Base-by-base conservation (phyloP, 495 filamentous ascomycete species). In the Cetradonia linearis region DNA sequence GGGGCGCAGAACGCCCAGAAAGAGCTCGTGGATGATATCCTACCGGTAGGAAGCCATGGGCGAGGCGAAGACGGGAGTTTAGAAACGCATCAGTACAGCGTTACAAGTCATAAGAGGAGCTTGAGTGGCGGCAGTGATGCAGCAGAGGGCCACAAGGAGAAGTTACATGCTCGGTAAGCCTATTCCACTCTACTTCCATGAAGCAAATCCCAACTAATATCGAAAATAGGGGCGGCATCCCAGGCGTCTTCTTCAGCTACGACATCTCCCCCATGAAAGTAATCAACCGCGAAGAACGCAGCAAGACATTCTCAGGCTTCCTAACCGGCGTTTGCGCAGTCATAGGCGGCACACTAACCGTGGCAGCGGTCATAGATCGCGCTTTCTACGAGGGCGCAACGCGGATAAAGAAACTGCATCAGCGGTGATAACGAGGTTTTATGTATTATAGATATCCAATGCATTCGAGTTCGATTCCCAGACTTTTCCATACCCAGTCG, bases 261-360 rank as follows among this genome's bases (percentile, higher is more conserved):
- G 93, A 99, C 70, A 97, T 99, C 73, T 97, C 93, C 3, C 93
- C 93, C 33, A 97, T 99, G 94, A 99, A 97, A 74, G 94, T 99
- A 47, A 87, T 99, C 75, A 99, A 97, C 77, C 83, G 90, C 44
- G 93, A 99, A 76, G 86, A 86, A 62, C 83, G 89, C 23, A 74
- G 83, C 20, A 96, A 96, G 76, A 83, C 84, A 18, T 92, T 97
- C 71, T 81, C 87, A 1, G 86, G 87, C 6, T 97, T 99, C 76
- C 67, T 99, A 47, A 90, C 92, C 2, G 93, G 94, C 50, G 82
- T 97, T 8, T 97, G 93, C 69, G 91, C 93, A 25, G 85, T 96
- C 54, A 86, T 99, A 47, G 93, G 93, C 60, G 93, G 93, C 64
- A 97, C 93, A 0, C 70, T 99, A 62, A 99, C 93, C 1, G 93